A percentile compares a stretch with the other conserved stretches of the same genome.
phyloP scores from a whole-genome alignment of 139 green algal species.

The Pleodorina starrii region DNA sequence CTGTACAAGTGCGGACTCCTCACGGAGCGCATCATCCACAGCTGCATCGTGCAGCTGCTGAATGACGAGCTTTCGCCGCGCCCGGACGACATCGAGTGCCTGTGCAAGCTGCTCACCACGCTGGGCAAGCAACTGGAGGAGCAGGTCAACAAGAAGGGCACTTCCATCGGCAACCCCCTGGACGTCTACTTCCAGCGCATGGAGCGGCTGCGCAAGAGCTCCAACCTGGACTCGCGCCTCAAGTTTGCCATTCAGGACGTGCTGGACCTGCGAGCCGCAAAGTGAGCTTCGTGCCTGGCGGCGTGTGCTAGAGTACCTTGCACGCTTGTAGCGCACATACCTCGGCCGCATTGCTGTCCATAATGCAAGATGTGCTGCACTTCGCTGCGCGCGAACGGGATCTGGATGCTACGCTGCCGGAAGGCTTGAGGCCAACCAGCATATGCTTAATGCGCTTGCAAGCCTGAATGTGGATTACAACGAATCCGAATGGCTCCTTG shows the following conservation, averaged over 20 bases:
- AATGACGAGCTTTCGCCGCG: slow-evolving; percentile 49
- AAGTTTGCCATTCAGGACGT: slow-evolving; percentile 91
- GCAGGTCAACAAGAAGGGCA: slow-evolving; percentile 25
- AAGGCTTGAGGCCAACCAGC: too few species aligned
- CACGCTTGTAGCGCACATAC: too few species aligned
- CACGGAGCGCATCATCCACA: slow-evolving; percentile 98
- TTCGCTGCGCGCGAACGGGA: too few species aligned
- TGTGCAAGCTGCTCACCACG: slow-evolving; percentile 96
- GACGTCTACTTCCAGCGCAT: slow-evolving; percentile 92
- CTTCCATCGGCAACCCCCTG: slow-evolving; percentile 69
- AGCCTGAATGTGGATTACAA: too few species aligned
- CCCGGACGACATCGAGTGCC: slow-evolving; percentile 95
- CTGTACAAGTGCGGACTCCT: slow-evolving; percentile 83
- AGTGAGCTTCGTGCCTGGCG: slow-evolving; percentile 25
- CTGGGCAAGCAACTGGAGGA: slow-evolving; percentile 72
- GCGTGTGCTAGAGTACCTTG: too few species aligned
- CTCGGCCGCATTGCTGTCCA: too few species aligned
- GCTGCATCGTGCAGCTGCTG: slow-evolving; percentile 69
- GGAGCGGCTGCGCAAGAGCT: slow-evolving; percentile 55
- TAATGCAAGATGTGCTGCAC: too few species aligned
- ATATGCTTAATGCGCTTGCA: too few species aligned
- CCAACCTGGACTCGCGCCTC: slow-evolving; percentile 81
- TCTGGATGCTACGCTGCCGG: too few species aligned
- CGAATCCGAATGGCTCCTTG: too few species aligned
- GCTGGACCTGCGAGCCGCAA: slow-evolving; percentile 69